These are phyloP conservation scores for Talaromyces pinophilus DNA, from an alignment of 2,329 filamentous ascomycete species.

Conservation along the genomic window DNA sequence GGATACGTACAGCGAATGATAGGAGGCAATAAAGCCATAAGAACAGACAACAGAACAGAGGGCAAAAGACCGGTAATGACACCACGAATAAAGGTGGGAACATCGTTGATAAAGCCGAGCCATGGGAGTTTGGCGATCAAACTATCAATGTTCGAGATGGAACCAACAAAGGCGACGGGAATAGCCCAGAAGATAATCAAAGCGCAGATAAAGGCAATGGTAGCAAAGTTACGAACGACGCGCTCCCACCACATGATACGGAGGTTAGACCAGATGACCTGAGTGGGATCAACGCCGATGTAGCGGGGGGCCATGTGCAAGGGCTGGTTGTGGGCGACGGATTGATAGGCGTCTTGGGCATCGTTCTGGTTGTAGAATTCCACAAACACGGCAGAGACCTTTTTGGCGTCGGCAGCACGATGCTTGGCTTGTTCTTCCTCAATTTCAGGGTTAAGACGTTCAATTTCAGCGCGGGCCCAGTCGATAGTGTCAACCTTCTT, in stretches of 20 bases:
- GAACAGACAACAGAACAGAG: slow-evolving; percentile 71
- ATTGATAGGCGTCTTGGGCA: slow-evolving; percentile 84
- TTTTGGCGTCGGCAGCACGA: slow-evolving; percentile 63
- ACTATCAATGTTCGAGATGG: slow-evolving; percentile 79
- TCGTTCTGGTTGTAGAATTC: slow-evolving; percentile 82
- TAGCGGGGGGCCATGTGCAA: slow-evolving; percentile 84
- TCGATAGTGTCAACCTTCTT: slow-evolving; percentile 94
- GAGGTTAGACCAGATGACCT: slow-evolving; percentile 82
- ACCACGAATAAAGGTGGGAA: slow-evolving; percentile 73
- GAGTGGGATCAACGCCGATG: slow-evolving; percentile 79
- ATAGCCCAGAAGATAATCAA: slow-evolving; percentile 86
- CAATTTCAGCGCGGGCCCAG: slow-evolving; percentile 78
- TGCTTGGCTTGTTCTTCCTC: slow-evolving; percentile 68
- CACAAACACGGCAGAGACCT: slow-evolving; percentile 79
- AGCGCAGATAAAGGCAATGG: slow-evolving; percentile 70
- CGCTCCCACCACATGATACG: slow-evolving; percentile 84
- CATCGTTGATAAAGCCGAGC: slow-evolving; percentile 70
- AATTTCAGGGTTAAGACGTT: slow-evolving; percentile 71
- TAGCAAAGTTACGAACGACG: slow-evolving; percentile 68
- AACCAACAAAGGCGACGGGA: slow-evolving; percentile 75
- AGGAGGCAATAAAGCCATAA: slow-evolving; percentile 83
- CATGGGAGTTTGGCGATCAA: slow-evolving; percentile 65
- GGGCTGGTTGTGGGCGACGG: slow-evolving; percentile 81
- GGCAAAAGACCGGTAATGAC: slow-evolving; percentile 84
- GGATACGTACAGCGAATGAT: slow-evolving; percentile 68